phyloP scores from a whole-genome alignment of 2,329 filamentous ascomycete genomes.

The Camptophora hylomeconis region DNA sequence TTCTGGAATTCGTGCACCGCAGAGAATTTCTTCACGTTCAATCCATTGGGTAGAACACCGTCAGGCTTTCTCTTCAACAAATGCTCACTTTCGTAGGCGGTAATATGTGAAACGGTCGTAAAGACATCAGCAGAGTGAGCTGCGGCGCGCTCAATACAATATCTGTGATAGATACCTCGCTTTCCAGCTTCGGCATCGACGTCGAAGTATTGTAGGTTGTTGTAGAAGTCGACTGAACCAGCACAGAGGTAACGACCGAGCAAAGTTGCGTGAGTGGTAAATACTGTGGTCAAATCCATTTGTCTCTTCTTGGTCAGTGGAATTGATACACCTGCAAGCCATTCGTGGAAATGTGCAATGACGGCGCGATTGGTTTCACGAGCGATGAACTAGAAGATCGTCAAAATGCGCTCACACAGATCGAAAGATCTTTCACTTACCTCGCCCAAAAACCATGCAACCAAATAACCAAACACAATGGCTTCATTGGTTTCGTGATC shows the following conservation, averaged over 20 bases:
- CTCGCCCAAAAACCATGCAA: conserved; percentile 97
- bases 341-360: conserved; percentile 97
- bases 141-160: conserved; percentile 92
- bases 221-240: conserved; percentile 97
- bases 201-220: conserved; percentile 94
- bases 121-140: conserved; percentile 92
- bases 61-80: conserved; percentile 94
- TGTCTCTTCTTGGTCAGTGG: conserved; percentile 85
- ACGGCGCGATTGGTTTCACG: conserved; percentile 87
- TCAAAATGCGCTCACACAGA: conserved; percentile 6
- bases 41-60: conserved; percentile 85
- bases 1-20: conserved; percentile 99
- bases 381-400: conserved; percentile 61
- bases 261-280: conserved; percentile 93
- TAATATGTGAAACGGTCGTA: conserved; percentile 97
- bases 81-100: conserved; percentile 95
- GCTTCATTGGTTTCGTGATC: conserved; percentile 96
- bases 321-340: conserved; percentile 86
- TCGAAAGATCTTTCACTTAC: conserved; percentile 36
- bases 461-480: conserved; percentile 92
- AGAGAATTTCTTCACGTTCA: conserved; percentile 97
- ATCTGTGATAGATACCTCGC: conserved; percentile 94
- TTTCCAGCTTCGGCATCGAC: conserved; percentile 94
- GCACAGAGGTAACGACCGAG: conserved; percentile 93
- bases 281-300: conserved; percentile 95